Evolutionary conservation across 2,329 filamentous ascomycete species (phyloP).

Genomic region (Xylaria sp.): DNA sequence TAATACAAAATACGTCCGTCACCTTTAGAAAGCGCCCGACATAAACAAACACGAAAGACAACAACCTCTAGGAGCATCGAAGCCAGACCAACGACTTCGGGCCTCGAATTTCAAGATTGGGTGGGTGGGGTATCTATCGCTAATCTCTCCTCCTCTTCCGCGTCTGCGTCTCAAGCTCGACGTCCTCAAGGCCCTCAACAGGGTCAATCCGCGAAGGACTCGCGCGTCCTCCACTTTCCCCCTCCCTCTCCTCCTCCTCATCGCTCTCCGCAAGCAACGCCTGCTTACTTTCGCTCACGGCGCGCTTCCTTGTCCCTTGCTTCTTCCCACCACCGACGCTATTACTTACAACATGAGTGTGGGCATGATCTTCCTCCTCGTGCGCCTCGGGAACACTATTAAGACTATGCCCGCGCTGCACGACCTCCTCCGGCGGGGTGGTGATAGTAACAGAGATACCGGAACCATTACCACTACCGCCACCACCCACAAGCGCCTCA

Average conservation of each 20-base stretch:
- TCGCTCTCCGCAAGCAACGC: conserved; percentile 15
- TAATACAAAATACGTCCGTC: neutral
- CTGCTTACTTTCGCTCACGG: conserved; percentile 28
- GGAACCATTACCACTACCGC: neutral
- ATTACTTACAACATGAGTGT: neutral
- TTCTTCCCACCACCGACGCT: neutral
- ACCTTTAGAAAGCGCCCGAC: neutral
- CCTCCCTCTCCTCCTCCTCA: neutral
- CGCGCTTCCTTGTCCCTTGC: conserved; percentile 12
- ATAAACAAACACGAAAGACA: neutral
- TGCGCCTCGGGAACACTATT: conserved; percentile 48
- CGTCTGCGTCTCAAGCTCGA: conserved; percentile 39
- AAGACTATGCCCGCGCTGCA: conserved; percentile 43
- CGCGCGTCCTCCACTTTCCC: conserved; percentile 14
- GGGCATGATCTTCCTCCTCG: conserved; percentile 44
- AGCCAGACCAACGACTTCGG: neutral
- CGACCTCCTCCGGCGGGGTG: conserved; percentile 31
- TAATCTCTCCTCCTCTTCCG: conserved; percentile 33
- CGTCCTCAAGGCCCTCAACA: conserved; percentile 43
- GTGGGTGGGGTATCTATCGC: no score
- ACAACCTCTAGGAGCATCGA: neutral
- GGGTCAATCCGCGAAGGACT: conserved; percentile 36
- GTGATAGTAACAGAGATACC: conserved; percentile 36
- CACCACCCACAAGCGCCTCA: conserved; percentile 38
- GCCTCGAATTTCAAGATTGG: neutral